A percentile compares a stretch with the other conserved stretches of the same genome.
These are phyloP conservation scores for Didymellaceae sp. DNA, from an alignment of 2,329 filamentous ascomycete species.

Conservation along the genomic window DNA sequence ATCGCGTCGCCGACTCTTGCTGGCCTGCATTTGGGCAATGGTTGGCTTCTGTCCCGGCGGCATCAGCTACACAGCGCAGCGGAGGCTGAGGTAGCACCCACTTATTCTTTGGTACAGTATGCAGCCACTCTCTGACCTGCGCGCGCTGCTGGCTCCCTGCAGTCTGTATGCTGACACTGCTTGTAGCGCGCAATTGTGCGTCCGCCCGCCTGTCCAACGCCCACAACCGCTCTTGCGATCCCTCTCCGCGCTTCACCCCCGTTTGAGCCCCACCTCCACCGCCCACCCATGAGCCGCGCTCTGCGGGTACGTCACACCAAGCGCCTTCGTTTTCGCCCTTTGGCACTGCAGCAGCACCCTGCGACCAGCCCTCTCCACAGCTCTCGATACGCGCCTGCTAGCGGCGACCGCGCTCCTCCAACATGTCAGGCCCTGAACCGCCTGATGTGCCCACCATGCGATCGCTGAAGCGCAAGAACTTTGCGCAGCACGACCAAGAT, in stretches of 20 bases:
- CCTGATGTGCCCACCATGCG: conserved; percentile 34
- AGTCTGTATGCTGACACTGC: neutral
- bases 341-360: conserved; percentile 1
- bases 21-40: conserved; percentile 34
- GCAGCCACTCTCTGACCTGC: neutral
- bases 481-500: conserved; percentile 40
- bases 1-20: conserved; percentile 13
- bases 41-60: conserved; percentile 31
- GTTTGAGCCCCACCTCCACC: conserved; percentile 3
- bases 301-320: conserved; percentile 14
- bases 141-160: conserved; percentile 4
- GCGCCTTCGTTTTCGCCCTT: neutral
- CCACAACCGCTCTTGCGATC: conserved; percentile 1
- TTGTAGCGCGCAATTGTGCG: conserved; percentile 14
- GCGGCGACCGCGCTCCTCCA: conserved; percentile 12
- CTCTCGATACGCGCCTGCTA: neutral
- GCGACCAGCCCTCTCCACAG: neutral
- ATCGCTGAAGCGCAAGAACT: conserved; percentile 35
- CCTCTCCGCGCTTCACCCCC: neutral
- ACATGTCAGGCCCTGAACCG: conserved; percentile 44
- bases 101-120: conserved; percentile 11
- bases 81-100: conserved; percentile 38
- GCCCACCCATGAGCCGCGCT: conserved; percentile 22
- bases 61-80: conserved; percentile 31
- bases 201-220: neutral